Percentiles rank a stretch among this genome's conserved stretches.
Conservation (phyloP, 768 basidiomycete species). For the Trametes cubensis region DNA sequence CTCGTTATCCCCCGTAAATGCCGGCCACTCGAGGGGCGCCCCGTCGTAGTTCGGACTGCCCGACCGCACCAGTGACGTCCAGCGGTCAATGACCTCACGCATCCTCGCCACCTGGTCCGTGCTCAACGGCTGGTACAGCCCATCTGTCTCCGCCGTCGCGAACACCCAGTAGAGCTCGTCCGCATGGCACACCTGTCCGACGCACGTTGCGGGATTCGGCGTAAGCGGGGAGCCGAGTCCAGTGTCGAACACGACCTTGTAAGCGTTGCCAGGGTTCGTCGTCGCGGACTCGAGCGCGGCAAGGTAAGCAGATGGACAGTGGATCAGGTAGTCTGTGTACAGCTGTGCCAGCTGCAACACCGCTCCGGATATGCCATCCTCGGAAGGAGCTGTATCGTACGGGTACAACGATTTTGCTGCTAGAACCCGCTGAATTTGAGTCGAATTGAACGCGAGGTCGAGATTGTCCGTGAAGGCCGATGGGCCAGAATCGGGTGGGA, state of each 20-base stretch:
- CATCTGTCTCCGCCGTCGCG: constrained; percentile 19
- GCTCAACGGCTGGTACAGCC: constrained; percentile 17
- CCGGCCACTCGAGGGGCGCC: constrained; percentile 10
- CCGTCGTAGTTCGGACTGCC: constrained; percentile 19
- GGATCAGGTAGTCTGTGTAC: constrained; percentile 14
- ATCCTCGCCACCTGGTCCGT: constrained; percentile 12
- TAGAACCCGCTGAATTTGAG: constrained; percentile 5
- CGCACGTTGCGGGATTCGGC: constrained; percentile 17
- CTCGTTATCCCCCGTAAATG: constrained; percentile 17
- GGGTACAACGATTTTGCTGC: constrained; percentile 14
- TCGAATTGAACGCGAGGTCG: constrained; percentile 11
- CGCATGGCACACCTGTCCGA: constrained; percentile 19
- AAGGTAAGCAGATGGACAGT: constrained; percentile 16
- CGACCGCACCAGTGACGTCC: constrained; percentile 18
- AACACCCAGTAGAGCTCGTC: constrained; percentile 22
- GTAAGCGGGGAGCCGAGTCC: constrained; percentile 18
- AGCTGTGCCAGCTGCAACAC: constrained; percentile 13
- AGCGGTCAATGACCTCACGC: constrained; percentile 16
- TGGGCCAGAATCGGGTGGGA: constrained; percentile 8
- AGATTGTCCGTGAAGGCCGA: constrained; percentile 14
- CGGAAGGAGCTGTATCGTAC: constrained; percentile 14
- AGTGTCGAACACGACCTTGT: constrained; percentile 17
- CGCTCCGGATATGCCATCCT: constrained; percentile 16
- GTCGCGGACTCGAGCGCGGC: constrained; percentile 19
- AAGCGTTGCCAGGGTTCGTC: constrained; percentile 17